Conservation (phyloP, 495 filamentous ascomycete species). For the Penicillium fimorum region DNA sequence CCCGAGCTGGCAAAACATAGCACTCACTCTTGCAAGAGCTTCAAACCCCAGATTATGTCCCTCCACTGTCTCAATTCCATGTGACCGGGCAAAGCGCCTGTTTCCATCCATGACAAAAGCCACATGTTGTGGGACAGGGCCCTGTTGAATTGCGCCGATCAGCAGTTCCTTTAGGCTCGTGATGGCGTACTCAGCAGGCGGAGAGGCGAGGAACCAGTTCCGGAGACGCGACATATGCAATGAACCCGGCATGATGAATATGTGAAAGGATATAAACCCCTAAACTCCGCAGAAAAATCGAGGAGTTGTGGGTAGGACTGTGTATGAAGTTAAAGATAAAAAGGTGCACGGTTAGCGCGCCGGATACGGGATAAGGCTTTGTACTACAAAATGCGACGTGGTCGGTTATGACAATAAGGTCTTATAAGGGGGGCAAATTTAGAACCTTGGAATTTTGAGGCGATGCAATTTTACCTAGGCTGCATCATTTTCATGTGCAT, state of each 20-base stretch:
- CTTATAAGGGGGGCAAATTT: conserved; percentile 1
- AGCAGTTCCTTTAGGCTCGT: conserved; percentile 71
- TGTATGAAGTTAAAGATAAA: neutral
- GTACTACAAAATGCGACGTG: conserved; percentile 24
- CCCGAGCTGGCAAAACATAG: conserved; percentile 9
- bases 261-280: neutral
- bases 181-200: conserved; percentile 81
- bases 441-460: conserved; percentile 10
- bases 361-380: conserved; percentile 12
- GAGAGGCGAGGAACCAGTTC: conserved; percentile 86
- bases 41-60: conserved; percentile 97
- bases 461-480: conserved; percentile 16
- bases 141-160: conserved; percentile 83
- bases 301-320: neutral
- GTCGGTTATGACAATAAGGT: conserved; percentile 13
- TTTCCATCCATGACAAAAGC: conserved; percentile 99
- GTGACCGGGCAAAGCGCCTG: conserved; percentile 79
- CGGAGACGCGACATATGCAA: conserved; percentile 71
- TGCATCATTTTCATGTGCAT: conserved; percentile 17
- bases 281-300: conserved; percentile 3
- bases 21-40: conserved; percentile 73
- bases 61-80: conserved; percentile 94
- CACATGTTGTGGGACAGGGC: conserved; percentile 88
- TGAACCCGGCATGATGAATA: conserved; percentile 45
- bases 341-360: conserved; percentile 13